Evolutionary conservation across 371 early-diverging fungal species (phyloP).

Genomic region (Haplosporangium sp.): DNA sequence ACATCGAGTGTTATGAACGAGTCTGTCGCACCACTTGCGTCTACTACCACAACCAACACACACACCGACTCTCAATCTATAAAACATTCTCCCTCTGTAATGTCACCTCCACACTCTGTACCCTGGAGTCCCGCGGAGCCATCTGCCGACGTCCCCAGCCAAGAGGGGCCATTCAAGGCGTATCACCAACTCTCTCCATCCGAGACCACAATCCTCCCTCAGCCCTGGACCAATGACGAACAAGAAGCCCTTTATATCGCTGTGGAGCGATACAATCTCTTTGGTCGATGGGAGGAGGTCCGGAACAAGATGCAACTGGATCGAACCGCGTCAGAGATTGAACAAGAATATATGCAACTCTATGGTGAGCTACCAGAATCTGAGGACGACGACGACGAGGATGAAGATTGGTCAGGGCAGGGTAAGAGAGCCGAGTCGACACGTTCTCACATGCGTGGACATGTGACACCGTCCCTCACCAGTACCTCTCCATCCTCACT

Average conservation of each 20-base stretch:
- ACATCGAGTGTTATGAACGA: conserved; percentile 42
- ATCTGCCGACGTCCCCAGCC: background rate
- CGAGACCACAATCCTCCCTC: conserved; percentile 7
- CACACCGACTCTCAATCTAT: conserved; percentile 6
- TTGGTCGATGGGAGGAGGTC: conserved; percentile 40
- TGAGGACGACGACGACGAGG: conserved; percentile 24
- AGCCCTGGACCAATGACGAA: conserved; percentile 38
- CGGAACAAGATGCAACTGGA: conserved; percentile 31
- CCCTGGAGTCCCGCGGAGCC: conserved; percentile 14
- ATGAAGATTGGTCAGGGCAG: conserved; percentile 14
- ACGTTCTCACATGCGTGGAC: background rate
- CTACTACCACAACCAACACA: conserved; percentile 6
- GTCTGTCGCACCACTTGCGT: conserved; percentile 14
- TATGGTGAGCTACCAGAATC: conserved; percentile 47
- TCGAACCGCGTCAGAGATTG: conserved; percentile 35
- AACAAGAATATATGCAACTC: conserved; percentile 43
- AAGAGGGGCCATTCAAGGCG: conserved; percentile 7
- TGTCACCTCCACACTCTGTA: conserved; percentile 29
- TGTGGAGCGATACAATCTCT: conserved; percentile 34
- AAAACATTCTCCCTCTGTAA: conserved; percentile 26
- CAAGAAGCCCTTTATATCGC: conserved; percentile 49
- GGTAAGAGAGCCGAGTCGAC: background rate
- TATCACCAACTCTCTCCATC: conserved; percentile 15
- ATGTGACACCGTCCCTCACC: conserved; percentile 19
- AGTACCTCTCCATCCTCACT: conserved; percentile 18